Base-by-base conservation (phyloP, 208 protist genomes). In the Leishmania amazonensis region DNA sequence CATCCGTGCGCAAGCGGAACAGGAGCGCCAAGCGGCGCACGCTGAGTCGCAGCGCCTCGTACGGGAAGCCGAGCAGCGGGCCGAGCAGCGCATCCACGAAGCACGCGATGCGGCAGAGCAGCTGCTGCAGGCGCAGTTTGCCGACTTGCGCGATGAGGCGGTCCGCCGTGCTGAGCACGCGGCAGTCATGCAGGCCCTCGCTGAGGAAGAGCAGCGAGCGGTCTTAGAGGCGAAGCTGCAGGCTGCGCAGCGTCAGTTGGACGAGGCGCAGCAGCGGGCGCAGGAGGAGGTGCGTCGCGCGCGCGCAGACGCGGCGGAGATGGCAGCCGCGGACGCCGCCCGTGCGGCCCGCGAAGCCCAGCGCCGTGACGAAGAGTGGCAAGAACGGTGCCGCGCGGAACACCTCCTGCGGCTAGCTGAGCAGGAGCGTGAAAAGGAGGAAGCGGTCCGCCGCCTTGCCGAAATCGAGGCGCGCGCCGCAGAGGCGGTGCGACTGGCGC, bases 151-250 rank as follows among this genome's bases (percentile, higher is more conserved):
- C 3, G 81, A 90, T 53, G 87, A 81, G 60, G 83, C 74, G 28
- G 81, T 85, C 40, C 86, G 87, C 28, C 77, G 87, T 47, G 86
- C 83, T 31, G 87, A 90, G 54, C 84, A 93, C 71, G 89, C 86
- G 11, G 87, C 80, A 3, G 75, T 81, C 15, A 79, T 92, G 83
- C 87, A 85, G 49, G 79, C 78, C 19, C 83, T 93, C 54, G 83
- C 85, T 51, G 88, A 90, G 75, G 89, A 93, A 54, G 87, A 94
- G 80, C 60, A 86, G 74, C 82, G 84, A 11, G 86, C 87, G 13
- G 65, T 90, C 57, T 75, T 93, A 38, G 87, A 93, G 68, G 89
- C 89, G 72, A 85, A 92, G 78, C 78, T 94, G 74, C 76, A 86
- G 47, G 92, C 89, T 4, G 89, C 92, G 1, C 85, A 93, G 80